Percentiles rank a stretch among this genome's conserved stretches.
Evolutionary conservation across 768 basidiomycete genomes (phyloP).

Genomic region (Trametes elegans): DNA sequence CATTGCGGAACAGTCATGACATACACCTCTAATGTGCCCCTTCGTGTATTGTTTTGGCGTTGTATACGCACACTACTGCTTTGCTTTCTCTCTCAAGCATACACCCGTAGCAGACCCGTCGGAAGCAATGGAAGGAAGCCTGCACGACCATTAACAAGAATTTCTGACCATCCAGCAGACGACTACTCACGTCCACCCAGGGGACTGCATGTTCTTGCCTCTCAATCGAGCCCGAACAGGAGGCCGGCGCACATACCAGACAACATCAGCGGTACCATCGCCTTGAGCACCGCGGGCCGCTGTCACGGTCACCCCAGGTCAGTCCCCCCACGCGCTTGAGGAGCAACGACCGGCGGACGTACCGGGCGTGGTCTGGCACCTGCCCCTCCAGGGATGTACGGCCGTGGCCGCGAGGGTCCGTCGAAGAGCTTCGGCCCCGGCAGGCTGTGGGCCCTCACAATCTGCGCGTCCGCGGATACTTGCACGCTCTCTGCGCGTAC

Average conservation of each 20-base stretch:
- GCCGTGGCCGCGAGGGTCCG: slow-evolving; percentile 42
- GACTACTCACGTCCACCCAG: no score
- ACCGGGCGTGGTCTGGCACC: not conserved
- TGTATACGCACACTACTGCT: not conserved
- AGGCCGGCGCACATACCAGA: not conserved
- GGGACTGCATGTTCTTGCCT: no score
- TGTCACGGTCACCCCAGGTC: not conserved
- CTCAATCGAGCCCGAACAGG: slow-evolving; percentile 6
- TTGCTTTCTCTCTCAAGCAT: not conserved
- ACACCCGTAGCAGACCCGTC: no score
- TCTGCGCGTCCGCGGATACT: not conserved
- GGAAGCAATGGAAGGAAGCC: no score
- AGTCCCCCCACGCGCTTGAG: not conserved
- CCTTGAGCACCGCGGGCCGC: not conserved
- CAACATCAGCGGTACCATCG: slow-evolving; percentile 1
- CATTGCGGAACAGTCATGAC: slow-evolving; percentile 74
- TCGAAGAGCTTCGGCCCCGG: slow-evolving; percentile 42
- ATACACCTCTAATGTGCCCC: no score
- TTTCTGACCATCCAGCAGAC: no score
- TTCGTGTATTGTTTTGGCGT: not conserved
- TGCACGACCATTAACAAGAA: no score
- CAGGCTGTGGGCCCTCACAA: slow-evolving; percentile 14
- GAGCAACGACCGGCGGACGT: not conserved
- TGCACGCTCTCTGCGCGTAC: not conserved
- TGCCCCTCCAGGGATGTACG: slow-evolving; percentile 13